Conservation (phyloP, 1,139 yeast genomes). For the Pichia sp. region DNA sequence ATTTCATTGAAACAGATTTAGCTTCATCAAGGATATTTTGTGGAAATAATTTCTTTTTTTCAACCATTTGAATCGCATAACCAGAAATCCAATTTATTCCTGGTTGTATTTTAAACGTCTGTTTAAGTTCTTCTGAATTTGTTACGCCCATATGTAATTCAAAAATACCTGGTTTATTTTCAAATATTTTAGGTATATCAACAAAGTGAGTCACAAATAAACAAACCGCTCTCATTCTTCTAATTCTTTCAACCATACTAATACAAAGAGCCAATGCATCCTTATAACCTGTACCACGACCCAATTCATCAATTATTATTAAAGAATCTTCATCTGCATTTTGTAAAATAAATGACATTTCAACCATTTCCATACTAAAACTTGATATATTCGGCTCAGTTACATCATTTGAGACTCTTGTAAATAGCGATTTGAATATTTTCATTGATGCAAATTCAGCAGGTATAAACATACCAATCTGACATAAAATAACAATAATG, state of each 20-base stretch:
- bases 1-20: slow-evolving; percentile 23
- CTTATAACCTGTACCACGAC: slow-evolving; percentile 40
- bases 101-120: slow-evolving; percentile 28
- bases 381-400: slow-evolving; percentile 39
- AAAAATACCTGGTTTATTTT: slow-evolving; percentile 14
- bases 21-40: slow-evolving; percentile 27
- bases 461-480: slow-evolving; percentile 46
- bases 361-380: slow-evolving; percentile 45
- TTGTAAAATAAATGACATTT: slow-evolving; percentile 38
- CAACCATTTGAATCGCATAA: slow-evolving; percentile 30
- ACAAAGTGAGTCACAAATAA: slow-evolving; percentile 38
- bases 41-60: slow-evolving; percentile 27
- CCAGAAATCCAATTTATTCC: slow-evolving; percentile 23
- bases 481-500: slow-evolving; percentile 40
- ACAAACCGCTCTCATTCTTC: slow-evolving; percentile 27
- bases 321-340: slow-evolving; percentile 33
- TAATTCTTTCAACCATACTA: slow-evolving; percentile 34
- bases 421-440: slow-evolving; percentile 36
- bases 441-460: slow-evolving; percentile 39
- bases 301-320: slow-evolving; percentile 45
- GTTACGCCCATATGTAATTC: slow-evolving; percentile 28
- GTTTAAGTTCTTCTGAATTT: slow-evolving; percentile 28
- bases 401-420: slow-evolving; percentile 41
- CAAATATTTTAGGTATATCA: slow-evolving; percentile 32
- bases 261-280: slow-evolving; percentile 39